phyloP scores from a whole-genome alignment of 78 protist species.

The Diacronema lutheri region DNA sequence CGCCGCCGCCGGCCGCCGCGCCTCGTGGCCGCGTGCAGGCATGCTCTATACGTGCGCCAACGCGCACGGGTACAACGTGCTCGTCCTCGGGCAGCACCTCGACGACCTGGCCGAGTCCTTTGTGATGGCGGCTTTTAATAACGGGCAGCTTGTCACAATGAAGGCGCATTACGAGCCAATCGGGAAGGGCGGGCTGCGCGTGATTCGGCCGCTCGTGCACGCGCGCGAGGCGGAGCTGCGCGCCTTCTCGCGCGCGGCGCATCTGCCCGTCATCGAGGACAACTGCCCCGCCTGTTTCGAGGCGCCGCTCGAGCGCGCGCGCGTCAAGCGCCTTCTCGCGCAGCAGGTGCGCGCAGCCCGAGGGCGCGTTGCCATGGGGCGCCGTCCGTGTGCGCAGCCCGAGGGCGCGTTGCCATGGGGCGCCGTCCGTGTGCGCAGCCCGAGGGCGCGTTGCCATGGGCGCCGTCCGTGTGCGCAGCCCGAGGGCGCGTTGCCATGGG shows the following conservation, averaged over 20 bases:
- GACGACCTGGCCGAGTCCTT: constrained; percentile 44
- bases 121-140: constrained; percentile 39
- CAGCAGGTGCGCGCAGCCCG: not conserved
- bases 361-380: too few relatives aligned
- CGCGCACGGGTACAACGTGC: constrained; percentile 76
- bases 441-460: too few relatives aligned
- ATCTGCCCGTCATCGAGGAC: constrained; percentile 53
- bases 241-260: constrained; percentile 6
- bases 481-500: too few relatives aligned
- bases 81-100: constrained; percentile 81
- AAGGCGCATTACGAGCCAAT: constrained; percentile 58
- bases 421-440: too few relatives aligned
- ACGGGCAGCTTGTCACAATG: constrained; percentile 49
- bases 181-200: constrained; percentile 66
- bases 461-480: too few relatives aligned
- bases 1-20: too few relatives aligned
- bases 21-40: too few relatives aligned
- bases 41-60: constrained; percentile 63
- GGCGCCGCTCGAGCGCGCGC: constrained; percentile 71
- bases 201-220: constrained; percentile 73
- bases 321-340: constrained; percentile 65
- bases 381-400: too few relatives aligned
- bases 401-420: too few relatives aligned
- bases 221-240: constrained; percentile 62
- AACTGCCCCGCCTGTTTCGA: constrained; percentile 86